phyloP scores from a whole-genome alignment of 2,329 filamentous ascomycete genomes.

The Moelleriella libera region DNA sequence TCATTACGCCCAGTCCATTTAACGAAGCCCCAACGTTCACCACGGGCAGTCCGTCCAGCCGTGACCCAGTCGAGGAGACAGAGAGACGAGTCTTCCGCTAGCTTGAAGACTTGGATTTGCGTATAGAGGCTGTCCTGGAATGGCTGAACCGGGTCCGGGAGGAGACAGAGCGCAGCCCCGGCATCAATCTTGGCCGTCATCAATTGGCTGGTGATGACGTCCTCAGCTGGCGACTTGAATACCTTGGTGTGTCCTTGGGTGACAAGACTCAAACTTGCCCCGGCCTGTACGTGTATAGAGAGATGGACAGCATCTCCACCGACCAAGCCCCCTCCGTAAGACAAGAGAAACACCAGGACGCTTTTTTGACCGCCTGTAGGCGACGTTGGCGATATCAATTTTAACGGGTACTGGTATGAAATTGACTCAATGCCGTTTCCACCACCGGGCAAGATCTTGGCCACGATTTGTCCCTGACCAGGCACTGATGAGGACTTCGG shows the following conservation, averaged over 20 bases:
- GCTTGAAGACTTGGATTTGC: conserved; percentile 66
- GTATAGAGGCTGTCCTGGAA: conserved; percentile 74
- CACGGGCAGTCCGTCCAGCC: conserved; percentile 69
- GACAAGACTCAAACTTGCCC: conserved; percentile 52
- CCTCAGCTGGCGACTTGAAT: conserved; percentile 58
- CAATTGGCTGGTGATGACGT: conserved; percentile 42
- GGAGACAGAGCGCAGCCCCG: conserved; percentile 44
- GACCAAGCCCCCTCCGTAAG: conserved; percentile 87
- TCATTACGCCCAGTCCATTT: conserved; percentile 79
- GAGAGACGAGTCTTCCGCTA: conserved; percentile 44
- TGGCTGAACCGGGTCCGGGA: conserved; percentile 89
- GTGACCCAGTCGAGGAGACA: conserved; percentile 92
- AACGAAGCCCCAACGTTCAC: conserved; percentile 76
- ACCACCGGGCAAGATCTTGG: conserved; percentile 56
- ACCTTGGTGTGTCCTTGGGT: conserved; percentile 86
- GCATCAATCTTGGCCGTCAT: conserved; percentile 35
- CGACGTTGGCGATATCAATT: conserved; percentile 66
- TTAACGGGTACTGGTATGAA: conserved; percentile 87
- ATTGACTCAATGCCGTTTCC: conserved; percentile 60
- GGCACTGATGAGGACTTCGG: conserved; percentile 57
- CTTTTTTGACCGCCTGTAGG: conserved; percentile 50
- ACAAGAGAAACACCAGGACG: conserved; percentile 75
- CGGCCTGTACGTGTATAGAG: conserved; percentile 46
- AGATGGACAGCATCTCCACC: conserved; percentile 74
- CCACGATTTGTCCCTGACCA: conserved; percentile 66